A percentile compares a stretch with the other conserved stretches of the same genome.
Evolutionary conservation across 768 basidiomycete species (phyloP).

Genomic region (Auricularia sp.): DNA sequence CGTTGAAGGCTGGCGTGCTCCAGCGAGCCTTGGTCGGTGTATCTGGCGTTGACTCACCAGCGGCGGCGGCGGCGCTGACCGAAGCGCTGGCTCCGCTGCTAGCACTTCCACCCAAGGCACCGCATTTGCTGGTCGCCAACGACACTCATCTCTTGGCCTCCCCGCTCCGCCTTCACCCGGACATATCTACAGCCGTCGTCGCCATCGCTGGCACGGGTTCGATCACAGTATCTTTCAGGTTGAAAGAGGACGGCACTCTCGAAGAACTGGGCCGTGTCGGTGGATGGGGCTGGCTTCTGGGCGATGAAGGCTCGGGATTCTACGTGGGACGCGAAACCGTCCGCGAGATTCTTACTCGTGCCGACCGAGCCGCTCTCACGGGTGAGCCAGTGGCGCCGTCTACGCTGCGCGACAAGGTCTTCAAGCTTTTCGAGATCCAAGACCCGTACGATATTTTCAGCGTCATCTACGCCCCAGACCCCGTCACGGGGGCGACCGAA

Average conservation of each 20-base stretch:
- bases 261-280: conserved; percentile 61
- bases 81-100: conserved; percentile 47
- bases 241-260: conserved; percentile 25
- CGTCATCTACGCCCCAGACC: conserved; percentile 56
- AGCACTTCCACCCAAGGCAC: conserved; percentile 40
- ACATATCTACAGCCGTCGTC: conserved; percentile 53
- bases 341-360: conserved; percentile 38
- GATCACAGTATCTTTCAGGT: conserved; percentile 57
- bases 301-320: conserved; percentile 78
- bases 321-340: conserved; percentile 69
- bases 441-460: conserved; percentile 56
- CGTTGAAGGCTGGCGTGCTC: conserved; percentile 25
- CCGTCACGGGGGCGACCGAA: conserved; percentile 17
- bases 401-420: conserved; percentile 3
- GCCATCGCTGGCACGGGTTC: conserved; percentile 79
- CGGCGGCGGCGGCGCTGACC: conserved; percentile 48
- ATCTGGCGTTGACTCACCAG: conserved; percentile 70
- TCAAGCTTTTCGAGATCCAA: conserved; percentile 39
- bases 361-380: conserved; percentile 6
- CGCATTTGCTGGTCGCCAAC: conserved; percentile 56
- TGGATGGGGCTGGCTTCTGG: conserved; percentile 79
- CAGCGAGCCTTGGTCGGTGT: conserved; percentile 75
- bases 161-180: conserved; percentile 53
- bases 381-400: conserved; percentile 2
- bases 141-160: conserved; percentile 81